Evolutionary conservation across 2,329 filamentous ascomycete genomes (phyloP), one percentile per base, ranked within the genome.

Genomic region (Beauveria australis): DNA sequence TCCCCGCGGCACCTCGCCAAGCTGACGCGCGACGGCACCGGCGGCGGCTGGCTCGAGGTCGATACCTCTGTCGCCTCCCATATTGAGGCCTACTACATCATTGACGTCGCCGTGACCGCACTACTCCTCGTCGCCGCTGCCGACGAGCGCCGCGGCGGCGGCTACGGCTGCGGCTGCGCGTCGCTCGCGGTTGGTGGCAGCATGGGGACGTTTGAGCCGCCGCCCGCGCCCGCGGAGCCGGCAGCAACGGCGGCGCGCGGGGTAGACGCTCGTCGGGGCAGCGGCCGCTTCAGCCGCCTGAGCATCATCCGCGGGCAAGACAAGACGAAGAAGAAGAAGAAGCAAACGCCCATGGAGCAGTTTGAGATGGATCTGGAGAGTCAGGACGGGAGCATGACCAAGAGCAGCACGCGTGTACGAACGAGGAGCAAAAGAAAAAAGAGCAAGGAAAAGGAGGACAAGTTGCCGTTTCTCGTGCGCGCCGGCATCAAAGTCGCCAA

Each of bases 281-380:
- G 60, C 37, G 64, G 62, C 59, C 54, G 70, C 57, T 65, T 70
- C 63, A 64, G 63, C 47, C 65, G 72, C 14, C 54, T 71, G 22
- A 72, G 70, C 58, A 28, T 18, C 37, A 28, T 18, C 37, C 70
- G 67, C 44, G 69, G 52, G 61, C 64, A 67, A 49, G 40, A 51
- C 18, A 64, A 62, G 0, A 28, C 0, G 3, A 26, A 26, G 26
- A 7, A 28, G 28, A 28, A 28, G 64, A 61, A 70, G 40, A 68
- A 69, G 62, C 70, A 71, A 59, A 70, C 70, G 41, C 78, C 76
- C 64, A 77, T 82, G 68, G 81, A 86, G 65, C 78, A 81, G 66
- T 81, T 86, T 61, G 85, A 75, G 69, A 73, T 87, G 43, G 85
- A 88, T 65, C 70, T 88, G 5, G 85, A 87, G 72, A 87, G 84